Percentiles rank a stretch among this genome's conserved stretches.
These are phyloP conservation scores for Candida boidinii DNA, from an alignment of 805 yeast genomes.

Conservation along the genomic window DNA sequence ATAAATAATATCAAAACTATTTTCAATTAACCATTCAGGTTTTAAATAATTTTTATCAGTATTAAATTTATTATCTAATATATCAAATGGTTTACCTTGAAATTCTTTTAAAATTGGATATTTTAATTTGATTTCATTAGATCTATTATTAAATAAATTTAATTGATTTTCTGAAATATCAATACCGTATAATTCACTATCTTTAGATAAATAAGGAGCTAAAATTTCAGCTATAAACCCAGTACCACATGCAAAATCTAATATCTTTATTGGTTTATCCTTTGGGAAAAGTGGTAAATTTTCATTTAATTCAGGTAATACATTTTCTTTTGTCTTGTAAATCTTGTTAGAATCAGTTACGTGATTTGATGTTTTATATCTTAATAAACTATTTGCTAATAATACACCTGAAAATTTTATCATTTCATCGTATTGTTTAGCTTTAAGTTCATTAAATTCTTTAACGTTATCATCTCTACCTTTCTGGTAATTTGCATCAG, in stretches of 20 bases:
- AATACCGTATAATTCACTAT: slow-evolving; percentile 24
- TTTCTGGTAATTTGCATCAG: too few relatives aligned
- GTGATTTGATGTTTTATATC: too few relatives aligned
- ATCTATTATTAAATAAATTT: slow-evolving; percentile 9
- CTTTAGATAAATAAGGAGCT: slow-evolving; percentile 19
- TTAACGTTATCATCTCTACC: too few relatives aligned
- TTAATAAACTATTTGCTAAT: too few relatives aligned
- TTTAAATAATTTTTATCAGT: neutral
- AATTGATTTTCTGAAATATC: slow-evolving; percentile 25
- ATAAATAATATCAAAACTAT: slow-evolving; percentile 24
- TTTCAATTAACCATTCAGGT: slow-evolving; percentile 6
- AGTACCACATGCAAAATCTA: slow-evolving; percentile 38
- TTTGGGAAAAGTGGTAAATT: slow-evolving; percentile 3
- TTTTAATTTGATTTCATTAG: slow-evolving; percentile 11
- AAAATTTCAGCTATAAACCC: slow-evolving; percentile 27
- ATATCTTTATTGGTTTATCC: slow-evolving; percentile 9
- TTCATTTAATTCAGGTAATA: neutral
- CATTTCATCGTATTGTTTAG: too few relatives aligned
- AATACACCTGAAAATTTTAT: too few relatives aligned
- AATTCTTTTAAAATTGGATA: slow-evolving; percentile 7
- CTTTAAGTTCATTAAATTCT: too few relatives aligned
- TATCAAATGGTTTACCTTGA: slow-evolving; percentile 7
- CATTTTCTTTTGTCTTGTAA: too few relatives aligned
- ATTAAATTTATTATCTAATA: slow-evolving; percentile 10
- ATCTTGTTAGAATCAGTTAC: too few relatives aligned